A percentile compares a stretch with the other conserved stretches of the same genome.
These are phyloP conservation scores for Helianthus annuus DNA, from an alignment of 129 eudicot genomes.

Conservation along the genomic window HanXRQr2.0-SUNRISE NC_035438.2:5571561-5572060, in stretches of 20 bases:
- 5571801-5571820: conserved; percentile 20
- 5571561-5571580: conserved; percentile 16
- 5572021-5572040: too few species aligned
- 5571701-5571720: conserved; percentile 39
- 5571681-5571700: conserved; percentile 26
- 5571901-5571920: background rate
- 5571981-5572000: too few species aligned
- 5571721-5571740: conserved; percentile 30
- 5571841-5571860: conserved; percentile 10
- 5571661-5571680: conserved; percentile 30
- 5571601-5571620: conserved; percentile 6
- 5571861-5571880: background rate
- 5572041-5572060: too few species aligned
- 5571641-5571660: conserved; percentile 33
- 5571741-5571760: conserved; percentile 40
- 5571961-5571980: too few species aligned
- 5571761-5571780: conserved; percentile 37
- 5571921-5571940: background rate
- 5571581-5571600: background rate
- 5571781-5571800: conserved; percentile 14
- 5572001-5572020: too few species aligned
- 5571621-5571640: conserved; percentile 10
- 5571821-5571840: conserved; percentile 1
- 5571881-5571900: background rate
- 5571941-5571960: too few species aligned